phyloP scores from a whole-genome alignment of 768 basidiomycete genomes.

The Xerocomus potaroensis region DNA sequence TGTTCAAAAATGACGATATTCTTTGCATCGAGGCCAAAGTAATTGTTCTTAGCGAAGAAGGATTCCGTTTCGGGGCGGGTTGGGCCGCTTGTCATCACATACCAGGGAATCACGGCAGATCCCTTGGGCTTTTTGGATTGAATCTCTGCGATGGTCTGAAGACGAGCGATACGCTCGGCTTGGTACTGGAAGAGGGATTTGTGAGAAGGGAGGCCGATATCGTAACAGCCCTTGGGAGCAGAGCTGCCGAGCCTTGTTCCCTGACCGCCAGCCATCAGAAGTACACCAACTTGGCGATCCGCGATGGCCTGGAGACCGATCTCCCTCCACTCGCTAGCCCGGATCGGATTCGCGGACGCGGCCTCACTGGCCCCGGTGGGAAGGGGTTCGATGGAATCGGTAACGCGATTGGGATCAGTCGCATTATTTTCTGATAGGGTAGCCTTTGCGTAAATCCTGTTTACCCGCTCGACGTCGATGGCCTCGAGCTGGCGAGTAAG shows the following conservation, averaged over 20 bases:
- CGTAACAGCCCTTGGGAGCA: conserved; percentile 97
- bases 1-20: conserved; percentile 96
- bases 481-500: conserved; percentile 69
- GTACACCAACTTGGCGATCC: conserved; percentile 82
- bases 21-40: conserved; percentile 75
- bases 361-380: conserved; percentile 73
- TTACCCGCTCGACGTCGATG: conserved; percentile 89
- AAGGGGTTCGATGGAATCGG: conserved; percentile 70
- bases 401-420: conserved; percentile 33
- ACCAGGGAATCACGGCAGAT: conserved; percentile 86
- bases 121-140: conserved; percentile 47
- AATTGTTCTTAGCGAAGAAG: conserved; percentile 73
- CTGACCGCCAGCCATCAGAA: conserved; percentile 98
- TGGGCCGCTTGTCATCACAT: conserved; percentile 98
- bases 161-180: conserved; percentile 88
- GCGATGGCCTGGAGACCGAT: conserved; percentile 80
- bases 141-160: conserved; percentile 72
- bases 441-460: conserved; percentile 79
- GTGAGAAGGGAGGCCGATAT: conserved; percentile 90
- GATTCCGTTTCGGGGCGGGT: conserved; percentile 82
- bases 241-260: conserved; percentile 90
- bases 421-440: conserved; percentile 58
- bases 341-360: conserved; percentile 47
- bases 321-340: conserved; percentile 68
- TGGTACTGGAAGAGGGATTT: conserved; percentile 96